These are phyloP conservation scores for Bipolaris sorokiniana DNA, from an alignment of 2,329 filamentous ascomycete genomes.

Conservation along the genomic window DNA sequence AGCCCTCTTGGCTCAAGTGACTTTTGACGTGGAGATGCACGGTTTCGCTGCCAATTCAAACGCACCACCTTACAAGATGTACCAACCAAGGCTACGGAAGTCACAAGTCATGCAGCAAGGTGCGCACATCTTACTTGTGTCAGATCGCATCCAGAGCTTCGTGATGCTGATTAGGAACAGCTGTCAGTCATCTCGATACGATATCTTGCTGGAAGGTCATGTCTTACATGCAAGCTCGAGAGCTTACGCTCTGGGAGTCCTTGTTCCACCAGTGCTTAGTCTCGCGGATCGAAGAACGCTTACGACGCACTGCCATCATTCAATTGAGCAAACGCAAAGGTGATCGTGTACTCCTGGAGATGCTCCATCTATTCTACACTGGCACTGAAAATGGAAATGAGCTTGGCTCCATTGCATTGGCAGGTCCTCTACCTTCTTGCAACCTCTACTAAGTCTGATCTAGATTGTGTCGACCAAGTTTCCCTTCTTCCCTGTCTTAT, in stretches of 20 bases:
- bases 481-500: slow-evolving; percentile 20
- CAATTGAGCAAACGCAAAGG: slow-evolving; percentile 6
- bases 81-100: slow-evolving; percentile 35
- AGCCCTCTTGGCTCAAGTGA: slow-evolving; percentile 13
- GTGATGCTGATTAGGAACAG: slow-evolving; percentile 7
- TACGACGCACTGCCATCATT: slow-evolving; percentile 20
- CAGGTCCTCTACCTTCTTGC: neutral
- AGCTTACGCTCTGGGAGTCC: slow-evolving; percentile 43
- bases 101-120: slow-evolving; percentile 18
- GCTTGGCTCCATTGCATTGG: neutral
- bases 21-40: slow-evolving; percentile 23
- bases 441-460: neutral
- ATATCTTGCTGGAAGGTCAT: slow-evolving; percentile 47
- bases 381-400: neutral
- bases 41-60: slow-evolving; percentile 22
- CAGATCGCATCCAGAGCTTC: neutral
- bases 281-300: slow-evolving; percentile 21
- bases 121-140: neutral
- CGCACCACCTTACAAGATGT: slow-evolving; percentile 19
- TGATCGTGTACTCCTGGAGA: neutral
- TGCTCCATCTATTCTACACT: neutral
- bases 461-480: slow-evolving; percentile 16
- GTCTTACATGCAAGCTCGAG: slow-evolving; percentile 33
- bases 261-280: slow-evolving; percentile 32
- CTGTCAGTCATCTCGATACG: slow-evolving; percentile 42